Evolutionary conservation across 169 alveolate genomes (phyloP).

Genomic region (Babesia caballi): DNA sequence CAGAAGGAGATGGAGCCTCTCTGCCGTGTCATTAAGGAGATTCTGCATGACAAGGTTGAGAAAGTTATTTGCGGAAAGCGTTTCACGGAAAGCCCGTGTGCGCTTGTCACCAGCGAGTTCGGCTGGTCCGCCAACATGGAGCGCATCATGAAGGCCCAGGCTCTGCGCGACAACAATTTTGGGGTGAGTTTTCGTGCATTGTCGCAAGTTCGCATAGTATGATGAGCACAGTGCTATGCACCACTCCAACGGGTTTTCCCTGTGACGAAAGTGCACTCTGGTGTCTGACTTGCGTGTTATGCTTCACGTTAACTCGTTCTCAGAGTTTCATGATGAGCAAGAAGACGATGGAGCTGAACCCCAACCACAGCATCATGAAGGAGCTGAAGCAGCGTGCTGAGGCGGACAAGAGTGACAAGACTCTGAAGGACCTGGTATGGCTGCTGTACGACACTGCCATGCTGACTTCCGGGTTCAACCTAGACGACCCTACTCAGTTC

Average conservation of each 20-base stretch:
- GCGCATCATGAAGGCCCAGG: constrained; percentile 99
- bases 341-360: constrained; percentile 99
- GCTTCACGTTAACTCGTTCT: neutral
- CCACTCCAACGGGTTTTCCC: constrained; percentile 57
- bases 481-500: constrained; percentile 98
- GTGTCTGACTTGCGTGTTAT: constrained; percentile 1
- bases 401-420: constrained; percentile 95
- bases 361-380: constrained; percentile 94
- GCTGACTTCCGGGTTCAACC: constrained; percentile 97
- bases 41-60: constrained; percentile 98
- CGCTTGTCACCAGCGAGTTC: constrained; percentile 96
- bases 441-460: constrained; percentile 97
- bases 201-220: neutral
- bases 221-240: constrained; percentile 69
- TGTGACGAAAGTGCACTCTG: constrained; percentile 46
- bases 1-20: constrained; percentile 96
- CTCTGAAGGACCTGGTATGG: constrained; percentile 99
- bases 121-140: constrained; percentile 99
- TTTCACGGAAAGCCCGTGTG: constrained; percentile 98
- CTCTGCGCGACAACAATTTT: constrained; percentile 97
- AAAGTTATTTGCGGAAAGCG: constrained; percentile 95
- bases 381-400: constrained; percentile 95
- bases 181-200: constrained; percentile 73
- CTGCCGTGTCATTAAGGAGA: constrained; percentile 96
- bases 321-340: constrained; percentile 91